Base-by-base conservation (phyloP, 148 eudicot species). In the Vaccinium myrtillus region DNA sequence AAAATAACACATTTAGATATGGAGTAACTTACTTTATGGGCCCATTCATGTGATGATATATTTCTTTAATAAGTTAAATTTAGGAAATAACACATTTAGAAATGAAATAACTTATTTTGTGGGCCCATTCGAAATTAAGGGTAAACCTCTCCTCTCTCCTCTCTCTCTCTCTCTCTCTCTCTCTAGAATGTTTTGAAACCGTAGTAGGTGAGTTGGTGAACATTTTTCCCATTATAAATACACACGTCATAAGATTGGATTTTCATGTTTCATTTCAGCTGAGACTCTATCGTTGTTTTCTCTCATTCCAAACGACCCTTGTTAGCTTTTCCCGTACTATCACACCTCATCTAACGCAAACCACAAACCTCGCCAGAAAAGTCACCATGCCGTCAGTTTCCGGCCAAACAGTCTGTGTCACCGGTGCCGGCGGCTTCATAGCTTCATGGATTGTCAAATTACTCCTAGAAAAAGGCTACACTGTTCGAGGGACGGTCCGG, bases 351-450 rank as follows among this genome's bases (percentile, higher is more conserved):
- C 73, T 15, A 67, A 23, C 30, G 25, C 36, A 21, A 67, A 27
- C n/a, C 77, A 39, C 39, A 0, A 74, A 23, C 77, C 23, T 74
- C 51, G 12, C 21, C 77, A 1, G 13, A 43, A 74, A 74, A 74
- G 32, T 2, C 12, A 36, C 2, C 67, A 85, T 89, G 90, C 83
- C 92, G 63, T 85, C 92, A 8, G 86, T 78, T 56, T 81, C 90
- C 74, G 93, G 90, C 63, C 87, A 87, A 70, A 87, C 89, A 25
- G 92, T 94, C 1, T 96, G 99, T 73, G 98, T 96, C 67, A 96
- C 99, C 77, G 99, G 99, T 25, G 99, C 99, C 77, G 98, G 97
- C 1, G 99, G 99, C 0, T 96, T 91, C 92, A 92, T 96, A 10
- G 99, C 95, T 39, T 96, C 99, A 5, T 96, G 99, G 99, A 74